These are phyloP conservation scores for Teratosphaeria destructans DNA, from an alignment of 2,329 filamentous ascomycete species.

Conservation along the genomic window DNA sequence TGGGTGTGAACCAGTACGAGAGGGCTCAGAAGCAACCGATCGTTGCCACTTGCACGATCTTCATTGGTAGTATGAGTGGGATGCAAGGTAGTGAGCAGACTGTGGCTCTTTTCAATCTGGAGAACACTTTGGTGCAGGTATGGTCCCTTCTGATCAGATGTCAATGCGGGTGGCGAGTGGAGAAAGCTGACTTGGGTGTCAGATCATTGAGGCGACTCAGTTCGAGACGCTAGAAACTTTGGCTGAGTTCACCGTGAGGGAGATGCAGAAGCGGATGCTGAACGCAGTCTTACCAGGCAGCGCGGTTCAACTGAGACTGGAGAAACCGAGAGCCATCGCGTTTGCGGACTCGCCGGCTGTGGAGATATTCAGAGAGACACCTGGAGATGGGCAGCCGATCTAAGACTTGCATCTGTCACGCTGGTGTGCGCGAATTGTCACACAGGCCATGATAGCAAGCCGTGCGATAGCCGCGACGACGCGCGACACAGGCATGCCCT, in stretches of 20 bases:
- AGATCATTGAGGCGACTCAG: conserved; percentile 33
- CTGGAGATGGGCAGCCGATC: background rate
- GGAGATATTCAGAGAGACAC: conserved; percentile 37
- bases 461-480: too few relatives aligned
- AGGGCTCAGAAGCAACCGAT: conserved; percentile 55
- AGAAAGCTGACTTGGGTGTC: background rate
- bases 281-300: conserved; percentile 28
- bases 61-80: conserved; percentile 1
- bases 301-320: conserved; percentile 51
- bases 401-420: background rate
- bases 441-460: background rate
- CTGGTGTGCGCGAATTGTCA: background rate
- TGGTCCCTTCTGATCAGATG: conserved; percentile 12
- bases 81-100: conserved; percentile 9
- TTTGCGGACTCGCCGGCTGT: conserved; percentile 62
- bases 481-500: too few relatives aligned
- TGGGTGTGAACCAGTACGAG: conserved; percentile 66
- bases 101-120: conserved; percentile 42
- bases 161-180: background rate
- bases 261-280: conserved; percentile 26
- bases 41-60: conserved; percentile 46
- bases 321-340: conserved; percentile 64
- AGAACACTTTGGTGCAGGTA: conserved; percentile 53
- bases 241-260: conserved; percentile 33
- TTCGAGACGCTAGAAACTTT: conserved; percentile 41